Evolutionary conservation across 140 eudicot species (phyloP).

Genomic region (Senecio squalidus): DNA sequence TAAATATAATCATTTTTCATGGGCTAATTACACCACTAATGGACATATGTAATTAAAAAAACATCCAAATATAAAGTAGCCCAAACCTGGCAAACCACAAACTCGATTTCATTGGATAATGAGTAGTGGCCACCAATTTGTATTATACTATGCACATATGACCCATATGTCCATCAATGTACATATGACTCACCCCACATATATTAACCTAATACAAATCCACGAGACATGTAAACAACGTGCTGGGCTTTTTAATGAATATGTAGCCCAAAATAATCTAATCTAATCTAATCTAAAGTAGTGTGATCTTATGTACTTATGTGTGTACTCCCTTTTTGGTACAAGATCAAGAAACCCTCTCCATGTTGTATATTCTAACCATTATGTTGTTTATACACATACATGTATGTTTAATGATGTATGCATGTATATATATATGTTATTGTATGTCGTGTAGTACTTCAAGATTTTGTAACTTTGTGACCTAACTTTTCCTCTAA

Average conservation of each 20-base stretch:
- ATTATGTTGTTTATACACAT: too few relatives aligned
- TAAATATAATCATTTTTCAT: background rate
- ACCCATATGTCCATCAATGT: slow-evolving; percentile 32
- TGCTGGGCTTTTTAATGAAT: slow-evolving; percentile 34
- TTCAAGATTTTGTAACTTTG: background rate
- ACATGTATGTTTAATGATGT: background rate
- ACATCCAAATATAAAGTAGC: slow-evolving; percentile 5
- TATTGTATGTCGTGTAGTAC: background rate
- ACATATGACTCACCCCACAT: slow-evolving; percentile 30
- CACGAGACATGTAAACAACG: slow-evolving; percentile 31
- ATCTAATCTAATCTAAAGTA: slow-evolving; percentile 8
- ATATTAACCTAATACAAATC: slow-evolving; percentile 28
- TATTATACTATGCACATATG: slow-evolving; percentile 12
- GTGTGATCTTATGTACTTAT: too few relatives aligned
- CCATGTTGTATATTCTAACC: slow-evolving; percentile 10
- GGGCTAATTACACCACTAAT: slow-evolving; percentile 13
- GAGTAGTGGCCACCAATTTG: slow-evolving; percentile 20
- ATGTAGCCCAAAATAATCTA: slow-evolving; percentile 24
- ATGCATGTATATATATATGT: slow-evolving; percentile 3
- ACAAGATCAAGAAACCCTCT: slow-evolving; percentile 21
- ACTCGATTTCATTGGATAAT: slow-evolving; percentile 1
- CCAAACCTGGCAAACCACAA: slow-evolving; percentile 22
- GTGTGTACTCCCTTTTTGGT: slow-evolving; percentile 28
- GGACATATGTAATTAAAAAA: background rate
- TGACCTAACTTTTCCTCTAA: background rate